Base-by-base conservation (phyloP, 1,284 basidiomycete genomes). In the Boletus hoseneyae region DNA sequence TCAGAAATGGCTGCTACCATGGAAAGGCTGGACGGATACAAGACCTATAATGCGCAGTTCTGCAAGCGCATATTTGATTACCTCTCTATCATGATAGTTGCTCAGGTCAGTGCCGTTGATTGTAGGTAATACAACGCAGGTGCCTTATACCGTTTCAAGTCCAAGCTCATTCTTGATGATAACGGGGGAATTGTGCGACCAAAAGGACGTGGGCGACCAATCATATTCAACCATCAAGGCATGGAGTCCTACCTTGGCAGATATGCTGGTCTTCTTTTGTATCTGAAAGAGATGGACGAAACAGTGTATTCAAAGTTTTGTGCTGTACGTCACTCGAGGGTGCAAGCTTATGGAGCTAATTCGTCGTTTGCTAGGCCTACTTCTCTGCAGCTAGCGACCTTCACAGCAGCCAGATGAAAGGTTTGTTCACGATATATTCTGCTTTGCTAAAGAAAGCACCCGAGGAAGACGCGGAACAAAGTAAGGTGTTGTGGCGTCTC, bases 241-340 rank as follows among this genome's bases (percentile, higher is more conserved):
- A 76, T 97, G 66, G 93, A 97, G 62, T 75, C 77, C 25, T 89
- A 90, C 63, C 78, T 98, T 10, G 92, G 90, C 23, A 78, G 85
- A 42, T 98, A 98, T 67, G 84, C 88, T 42, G 95, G 95, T 2
- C 67, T 99, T 42, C 83, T 98, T 70, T 76, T 98, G 13, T 99
- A 96, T 64, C 73, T 97, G 56, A 95, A 94, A 66, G 96, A 99
- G 72, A 95, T 97, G 84, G 93, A 95, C 51, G 90, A 94, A 65
- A 71, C 69, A 45, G 69, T 85, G 25, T 97, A 96, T 67, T 87
- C 83, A 38, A 90, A 88, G 62, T 70, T 96, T 30, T 97, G 93
- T 63, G 88, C 86, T 43, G 93, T 96, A 64, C 52, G 89, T 76
- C 12, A 18, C 27, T 42, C 29, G 35, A 40, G 39, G 16, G 11